phyloP scores from a whole-genome alignment of 2,329 filamentous ascomycete genomes.

The Cryphonectria japonica region DNA sequence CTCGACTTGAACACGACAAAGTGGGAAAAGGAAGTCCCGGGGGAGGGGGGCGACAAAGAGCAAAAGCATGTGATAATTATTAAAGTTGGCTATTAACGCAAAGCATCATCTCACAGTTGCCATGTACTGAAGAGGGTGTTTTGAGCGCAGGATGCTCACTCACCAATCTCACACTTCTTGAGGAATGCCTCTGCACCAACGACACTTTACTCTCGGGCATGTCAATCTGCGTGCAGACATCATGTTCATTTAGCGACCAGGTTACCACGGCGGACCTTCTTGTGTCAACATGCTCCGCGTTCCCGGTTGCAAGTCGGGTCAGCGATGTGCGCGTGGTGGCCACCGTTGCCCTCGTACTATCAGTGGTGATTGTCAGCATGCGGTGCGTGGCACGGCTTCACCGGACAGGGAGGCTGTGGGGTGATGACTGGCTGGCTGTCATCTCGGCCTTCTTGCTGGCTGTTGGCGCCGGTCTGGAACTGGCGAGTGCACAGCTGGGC shows the following conservation, averaged over 20 bases:
- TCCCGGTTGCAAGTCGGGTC: neutral
- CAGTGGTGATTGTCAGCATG: neutral
- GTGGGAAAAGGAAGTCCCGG: neutral
- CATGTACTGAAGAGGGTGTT: neutral
- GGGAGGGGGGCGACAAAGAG: too few species aligned
- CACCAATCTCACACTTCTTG: neutral
- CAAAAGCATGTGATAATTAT: too few species aligned
- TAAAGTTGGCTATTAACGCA: neutral
- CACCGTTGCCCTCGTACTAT: neutral
- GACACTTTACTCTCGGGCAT: neutral
- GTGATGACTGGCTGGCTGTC: neutral
- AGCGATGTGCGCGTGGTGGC: neutral
- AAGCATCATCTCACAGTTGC: neutral
- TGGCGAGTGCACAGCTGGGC: neutral
- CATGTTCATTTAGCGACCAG: neutral
- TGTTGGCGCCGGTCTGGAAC: constrained; percentile 3
- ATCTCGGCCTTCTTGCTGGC: neutral
- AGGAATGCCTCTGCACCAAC: constrained; percentile 1
- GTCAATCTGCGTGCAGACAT: constrained; percentile 6
- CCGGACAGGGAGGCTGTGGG: neutral
- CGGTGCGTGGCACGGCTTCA: neutral
- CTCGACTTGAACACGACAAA: neutral
- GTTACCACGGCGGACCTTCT: neutral
- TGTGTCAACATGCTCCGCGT: neutral
- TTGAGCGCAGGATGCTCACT: neutral